Evolutionary conservation across 2,329 filamentous ascomycete genomes (phyloP), one percentile per base, ranked within the genome.

Genomic region (Pseudonectria foliicola): DNA sequence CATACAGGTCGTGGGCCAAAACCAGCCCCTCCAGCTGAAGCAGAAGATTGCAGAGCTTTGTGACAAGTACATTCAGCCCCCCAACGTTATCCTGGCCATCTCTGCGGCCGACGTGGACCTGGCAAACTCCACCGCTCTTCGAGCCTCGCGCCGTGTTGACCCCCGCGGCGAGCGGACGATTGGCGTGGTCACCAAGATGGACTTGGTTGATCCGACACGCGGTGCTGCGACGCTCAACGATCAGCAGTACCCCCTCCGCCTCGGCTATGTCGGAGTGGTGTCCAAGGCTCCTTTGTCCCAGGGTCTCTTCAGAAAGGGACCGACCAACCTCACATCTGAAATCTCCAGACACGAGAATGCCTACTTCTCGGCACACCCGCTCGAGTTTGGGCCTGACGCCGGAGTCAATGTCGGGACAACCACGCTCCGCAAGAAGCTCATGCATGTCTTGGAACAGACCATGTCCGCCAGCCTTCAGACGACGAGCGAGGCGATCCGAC

Each of bases 111-210:
- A 98, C 61, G 92, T 98, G 13, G 92, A 98, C 67, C 64, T 98
- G 38, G 92, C 92, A 14, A 98, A 98, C 60, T 98, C 92, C 2
- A 92, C 92, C 6, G 89, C 92, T 6, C 64, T 98, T 15, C 75
- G 89, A 49, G 88, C 92, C 13, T 95, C 89, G 48, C 77, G 92
- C 43, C 77, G 90, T 48, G 89, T 96, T 18, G 92, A 98, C 53
- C 92, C 92, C 2, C 75, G 92, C 41, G 92, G 92, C 35, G 92
- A 98, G 63, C 76, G 92, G 43, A 98, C 92, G 0, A 98, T 98
- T 54, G 92, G 92, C 29, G 92, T 98, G n/a, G 82, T 98, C 27
- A 98, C 92, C 3, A 98, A 98, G 66, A 95, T 98, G 90, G 92
- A 98, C 53, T 71, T 98, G 14, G 89, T 98, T 7, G 90, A 96